Base-by-base conservation (phyloP, 1,284 basidiomycete species). In the Xanthoconium separans region DNA sequence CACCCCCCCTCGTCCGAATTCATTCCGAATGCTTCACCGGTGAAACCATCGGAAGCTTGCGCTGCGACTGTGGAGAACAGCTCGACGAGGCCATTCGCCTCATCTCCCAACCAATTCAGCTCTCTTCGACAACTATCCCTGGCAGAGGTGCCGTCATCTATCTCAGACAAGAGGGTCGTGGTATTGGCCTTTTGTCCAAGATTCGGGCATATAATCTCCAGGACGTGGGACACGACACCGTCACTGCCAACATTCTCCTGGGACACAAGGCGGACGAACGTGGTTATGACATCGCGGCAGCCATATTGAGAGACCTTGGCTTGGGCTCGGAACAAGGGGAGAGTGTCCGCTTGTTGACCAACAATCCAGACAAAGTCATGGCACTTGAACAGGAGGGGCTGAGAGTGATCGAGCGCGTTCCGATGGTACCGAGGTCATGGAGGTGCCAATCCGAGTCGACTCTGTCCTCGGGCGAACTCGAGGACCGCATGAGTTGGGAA, bases 1-100 rank as follows among this genome's bases (percentile, higher is more conserved):
- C 86, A 3, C 75, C 87, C 0, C 94, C 97, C 0, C 83, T 99
- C 50, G 87, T 99, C 33, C 85, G 97, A 22, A 95, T 99, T 51
- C 97, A 99, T 74, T 96, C 93, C 20, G 97, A 99, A 70, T 99
- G 97, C 72, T 99, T 95, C 73, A 99, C 97, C 0, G 97, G 97
- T 40, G 97, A 99, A 74, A 99, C 95, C 10, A 88, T 98, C 56
- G 97, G 97, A 11, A 96, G 93, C 68, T 95, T 98, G 88, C 88
- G 97, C 31, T 99, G 97, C 71, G 97, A 99, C 71, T 99, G 97
- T 67, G 97, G 97, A 18, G 95, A 99, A 72, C 97, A 99, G 71
- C 81, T 99, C 15, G 95, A 98, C 72, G 95, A 98, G 71, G 95
- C 97, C 27, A 87, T 99, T 61, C 85, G 94, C 10, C 86, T 90